These are phyloP conservation scores for Hansenula lynferdii DNA, from an alignment of 1,139 yeast species.

Conservation along the genomic window DNA sequence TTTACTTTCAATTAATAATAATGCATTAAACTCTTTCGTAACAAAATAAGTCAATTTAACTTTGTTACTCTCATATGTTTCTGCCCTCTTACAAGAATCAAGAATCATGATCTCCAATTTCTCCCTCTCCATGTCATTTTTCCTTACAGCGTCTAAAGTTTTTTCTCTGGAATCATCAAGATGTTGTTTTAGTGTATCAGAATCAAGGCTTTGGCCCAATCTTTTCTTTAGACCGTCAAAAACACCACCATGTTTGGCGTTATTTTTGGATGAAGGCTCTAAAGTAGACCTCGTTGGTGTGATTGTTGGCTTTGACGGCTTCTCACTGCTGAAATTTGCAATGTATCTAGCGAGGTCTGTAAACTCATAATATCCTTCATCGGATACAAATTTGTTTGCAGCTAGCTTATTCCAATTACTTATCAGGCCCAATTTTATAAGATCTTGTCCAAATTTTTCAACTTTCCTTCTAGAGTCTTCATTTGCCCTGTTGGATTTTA, in stretches of 20 bases:
- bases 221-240: conserved; percentile 1
- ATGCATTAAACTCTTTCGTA: conserved; percentile 8
- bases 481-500: conserved; percentile 7
- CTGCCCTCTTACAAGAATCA: conserved; percentile 7
- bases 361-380: conserved; percentile 22
- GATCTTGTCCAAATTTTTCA: conserved; percentile 21
- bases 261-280: background rate
- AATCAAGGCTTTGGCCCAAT: background rate
- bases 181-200: background rate
- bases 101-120: conserved; percentile 11
- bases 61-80: conserved; percentile 14
- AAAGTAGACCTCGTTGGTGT: background rate
- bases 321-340: too few species aligned
- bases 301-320: background rate
- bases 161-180: background rate
- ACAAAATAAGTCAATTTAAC: conserved; percentile 9
- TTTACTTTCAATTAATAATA: conserved; percentile 7
- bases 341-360: conserved; percentile 22
- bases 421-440: conserved; percentile 16
- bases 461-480: conserved; percentile 17
- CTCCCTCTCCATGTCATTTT: conserved; percentile 3
- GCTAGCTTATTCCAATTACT: conserved; percentile 19
- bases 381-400: conserved; percentile 16
- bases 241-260: background rate
- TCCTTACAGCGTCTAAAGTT: conserved; percentile 7